Evolutionary conservation across 2,329 filamentous ascomycete genomes (phyloP), one percentile per base, ranked within the genome.

Genomic region (Raffaelea arxii): DNA sequence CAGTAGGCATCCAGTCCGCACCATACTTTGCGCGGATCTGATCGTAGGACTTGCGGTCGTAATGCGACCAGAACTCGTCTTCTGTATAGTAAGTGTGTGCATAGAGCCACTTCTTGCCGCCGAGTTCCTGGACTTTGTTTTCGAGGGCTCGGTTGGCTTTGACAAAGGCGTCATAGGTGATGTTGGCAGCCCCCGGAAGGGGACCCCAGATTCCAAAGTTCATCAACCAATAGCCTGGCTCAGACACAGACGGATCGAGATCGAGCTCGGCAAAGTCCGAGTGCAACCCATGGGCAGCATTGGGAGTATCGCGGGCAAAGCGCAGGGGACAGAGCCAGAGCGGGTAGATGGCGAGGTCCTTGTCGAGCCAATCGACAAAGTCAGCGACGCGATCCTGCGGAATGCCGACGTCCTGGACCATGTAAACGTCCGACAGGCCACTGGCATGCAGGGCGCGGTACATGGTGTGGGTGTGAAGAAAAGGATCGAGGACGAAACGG

Each of bases 31-130:
- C 59, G 18, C 82, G 64, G 44, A 85, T 61, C 3, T 57, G 59
- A 39, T 83, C 74, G 51, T 86, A 84, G 56, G 75, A 75, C 7
- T 64, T 54, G 32, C 69, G 66, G 56, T 83, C 74, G 50, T 84
- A 86, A 45, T 76, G 69, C 10, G 65, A 59, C 81, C 82, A 85
- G 58, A 86, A 86, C 52, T 86, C 82, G 0, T 75, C 70, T 57
- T 82, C 75, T 3, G 71, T 75, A 59, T 84, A 84, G 60, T 80
- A 85, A 0, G 78, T 77, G 48, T 85, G 80, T 1, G 80, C 80
- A 51, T 86, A 86, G 1, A 86, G 63, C 68, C 79, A 84, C 62
- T 85, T 85, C 66, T 78, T 80, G 6, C 82, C 82, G 3, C 74
- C 69, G 6, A 82, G 67, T 23, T 75, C 71, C 9, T 70, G 68